Conservation (phyloP, 1,139 yeast genomes). For the Meyerozyma athensensis region DNA sequence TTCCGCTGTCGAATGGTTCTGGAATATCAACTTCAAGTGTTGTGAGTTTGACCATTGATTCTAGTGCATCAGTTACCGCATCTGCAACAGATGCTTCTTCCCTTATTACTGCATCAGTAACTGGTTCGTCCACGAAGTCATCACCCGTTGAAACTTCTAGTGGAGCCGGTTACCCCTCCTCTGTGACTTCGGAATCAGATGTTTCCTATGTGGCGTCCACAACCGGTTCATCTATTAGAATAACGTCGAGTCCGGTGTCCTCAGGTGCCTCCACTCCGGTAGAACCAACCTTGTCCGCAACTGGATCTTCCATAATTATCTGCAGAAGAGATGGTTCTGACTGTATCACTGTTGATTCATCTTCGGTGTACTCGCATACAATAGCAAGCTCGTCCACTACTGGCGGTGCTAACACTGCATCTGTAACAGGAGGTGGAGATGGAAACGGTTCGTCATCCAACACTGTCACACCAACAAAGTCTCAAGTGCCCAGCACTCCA, state of each 20-base stretch:
- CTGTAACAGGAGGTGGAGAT: neutral
- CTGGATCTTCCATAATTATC: slow-evolving; percentile 1
- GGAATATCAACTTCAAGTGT: neutral
- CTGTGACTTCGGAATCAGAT: neutral
- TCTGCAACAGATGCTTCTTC: neutral
- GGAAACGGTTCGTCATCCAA: neutral
- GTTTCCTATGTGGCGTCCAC: neutral
- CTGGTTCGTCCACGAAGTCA: neutral
- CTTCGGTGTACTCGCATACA: neutral
- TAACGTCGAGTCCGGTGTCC: neutral
- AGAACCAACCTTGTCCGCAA: neutral
- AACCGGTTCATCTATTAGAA: neutral
- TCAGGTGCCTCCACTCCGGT: neutral
- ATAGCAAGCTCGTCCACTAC: neutral
- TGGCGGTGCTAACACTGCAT: neutral
- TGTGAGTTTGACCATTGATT: neutral
- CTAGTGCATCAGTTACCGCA: neutral
- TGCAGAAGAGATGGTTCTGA: slow-evolving; percentile 1
- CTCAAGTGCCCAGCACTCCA: neutral
- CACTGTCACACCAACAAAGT: neutral
- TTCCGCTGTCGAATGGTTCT: neutral
- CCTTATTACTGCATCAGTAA: neutral
- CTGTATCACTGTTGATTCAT: neutral
- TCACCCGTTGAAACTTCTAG: neutral
- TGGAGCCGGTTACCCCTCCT: neutral